phyloP scores from a whole-genome alignment of 2,329 filamentous ascomycete species.

The Sporothrix phasma region DNA sequence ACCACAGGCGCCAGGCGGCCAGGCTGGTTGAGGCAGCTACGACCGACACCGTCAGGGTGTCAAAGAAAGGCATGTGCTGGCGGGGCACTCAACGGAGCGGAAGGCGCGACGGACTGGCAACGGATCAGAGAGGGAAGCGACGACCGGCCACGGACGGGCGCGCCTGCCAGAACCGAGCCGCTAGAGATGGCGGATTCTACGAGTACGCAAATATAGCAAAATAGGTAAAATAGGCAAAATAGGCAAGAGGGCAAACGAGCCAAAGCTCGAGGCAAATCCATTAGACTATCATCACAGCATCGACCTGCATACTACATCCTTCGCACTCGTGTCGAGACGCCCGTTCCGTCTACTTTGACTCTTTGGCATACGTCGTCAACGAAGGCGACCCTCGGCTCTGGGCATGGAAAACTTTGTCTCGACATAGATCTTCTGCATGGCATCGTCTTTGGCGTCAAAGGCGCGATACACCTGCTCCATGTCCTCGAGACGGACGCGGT shows the following conservation, averaged over 20 bases:
- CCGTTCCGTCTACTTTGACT: no score
- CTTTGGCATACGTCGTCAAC: slow-evolving; percentile 24
- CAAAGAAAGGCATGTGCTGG: not conserved
- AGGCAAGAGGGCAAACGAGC: no score
- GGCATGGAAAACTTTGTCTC: slow-evolving; percentile 49
- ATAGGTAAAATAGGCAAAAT: not conserved
- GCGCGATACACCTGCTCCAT: slow-evolving; percentile 55
- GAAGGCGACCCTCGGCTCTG: slow-evolving; percentile 33
- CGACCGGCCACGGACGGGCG: not conserved
- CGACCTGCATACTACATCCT: not conserved
- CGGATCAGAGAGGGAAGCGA: not conserved
- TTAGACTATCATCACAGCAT: no score
- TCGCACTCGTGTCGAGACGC: not conserved
- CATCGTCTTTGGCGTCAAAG: slow-evolving; percentile 53
- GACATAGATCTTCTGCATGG: slow-evolving; percentile 72
- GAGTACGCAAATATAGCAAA: not conserved
- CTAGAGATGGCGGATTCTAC: not conserved
- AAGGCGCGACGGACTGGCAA: not conserved
- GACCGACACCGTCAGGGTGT: not conserved
- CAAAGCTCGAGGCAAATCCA: no score
- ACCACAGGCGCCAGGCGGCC: not conserved
- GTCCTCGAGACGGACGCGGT: slow-evolving; percentile 66
- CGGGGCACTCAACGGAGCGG: not conserved
- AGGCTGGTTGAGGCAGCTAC: not conserved
- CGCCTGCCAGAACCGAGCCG: not conserved